Evolutionary conservation across 1,284 basidiomycete genomes (phyloP), one percentile per base, ranked within the genome.

Genomic region (Trichosporon sp.): DNA sequence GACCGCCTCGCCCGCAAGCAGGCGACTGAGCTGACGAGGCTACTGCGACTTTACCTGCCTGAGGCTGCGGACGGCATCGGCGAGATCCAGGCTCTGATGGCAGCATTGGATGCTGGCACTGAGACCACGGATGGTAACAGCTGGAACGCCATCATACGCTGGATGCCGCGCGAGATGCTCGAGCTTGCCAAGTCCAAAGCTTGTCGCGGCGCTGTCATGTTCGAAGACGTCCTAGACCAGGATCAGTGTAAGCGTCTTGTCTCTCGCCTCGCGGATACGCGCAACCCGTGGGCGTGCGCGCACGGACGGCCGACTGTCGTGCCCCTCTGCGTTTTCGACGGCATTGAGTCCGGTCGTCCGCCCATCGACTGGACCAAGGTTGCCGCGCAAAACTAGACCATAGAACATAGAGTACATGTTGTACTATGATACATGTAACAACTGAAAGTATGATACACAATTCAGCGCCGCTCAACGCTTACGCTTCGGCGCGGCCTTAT

Each of bases 151-250:
- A 89, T 90, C 38, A 81, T 94, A 66, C 88, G 91, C 37, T 89
- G 88, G 86, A 94, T 92, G 83, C 95, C 95, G 8, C 86, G 86
- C 65, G 89, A 88, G 70, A 86, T 97, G 68, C 80, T 94, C 11
- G 91, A 94, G 63, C 84, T 98, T 72, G 87, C 94, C 72, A 95
- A 96, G 83, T 96, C 93, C 4, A 94, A 93, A 82, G 95, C 95
- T 12, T 98, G 95, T 78, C 87, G 95, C 85, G 93, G 93, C 65
- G 93, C 95, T 0, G 92, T 97, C 82, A 98, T 98, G 96, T 98
- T 98, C 86, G 95, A 94, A 76, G 96, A 98, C 80, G 73, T 86
- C 0, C 86, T 98, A 65, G 88, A 86, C 16, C 69, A 83, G 2
- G 86, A 87, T 43, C 93, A 96, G 79, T 93, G 92, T 80, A 80